phyloP scores from a whole-genome alignment of 257 asterid genomes.

The Ballota nigra region DNA sequence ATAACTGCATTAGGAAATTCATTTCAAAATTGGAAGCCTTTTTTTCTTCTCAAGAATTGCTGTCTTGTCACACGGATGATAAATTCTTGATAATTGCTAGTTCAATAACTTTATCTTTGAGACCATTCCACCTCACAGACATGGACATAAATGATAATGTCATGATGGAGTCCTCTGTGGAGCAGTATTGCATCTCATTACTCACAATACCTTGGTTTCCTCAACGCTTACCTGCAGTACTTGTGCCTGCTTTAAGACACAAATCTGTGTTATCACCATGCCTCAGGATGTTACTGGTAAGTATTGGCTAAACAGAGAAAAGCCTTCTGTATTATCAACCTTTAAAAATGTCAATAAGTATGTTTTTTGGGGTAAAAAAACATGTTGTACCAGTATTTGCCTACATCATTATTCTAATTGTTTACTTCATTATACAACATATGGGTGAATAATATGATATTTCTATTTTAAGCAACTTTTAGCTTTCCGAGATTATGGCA shows the following conservation, averaged over 20 bases:
- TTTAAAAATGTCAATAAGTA: conserved; percentile 8
- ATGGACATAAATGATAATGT: conserved; percentile 37
- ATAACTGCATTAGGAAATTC: conserved; percentile 62
- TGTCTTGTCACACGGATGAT: conserved; percentile 58
- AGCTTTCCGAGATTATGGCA: conserved; percentile 32
- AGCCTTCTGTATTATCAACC: conserved; percentile 10
- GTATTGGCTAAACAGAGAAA: conserved; percentile 33
- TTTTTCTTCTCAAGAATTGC: conserved; percentile 38
- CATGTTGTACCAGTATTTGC: neutral
- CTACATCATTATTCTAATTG: conserved; percentile 1
- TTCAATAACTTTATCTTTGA: conserved; percentile 77
- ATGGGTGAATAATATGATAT: conserved; percentile 10
- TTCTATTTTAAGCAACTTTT: conserved; percentile 15
- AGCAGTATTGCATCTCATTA: conserved; percentile 64
- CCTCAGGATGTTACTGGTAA: conserved; percentile 79
- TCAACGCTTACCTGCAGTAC: conserved; percentile 76
- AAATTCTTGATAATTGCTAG: conserved; percentile 73
- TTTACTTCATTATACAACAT: conserved; percentile 5
- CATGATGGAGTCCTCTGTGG: conserved; percentile 50
- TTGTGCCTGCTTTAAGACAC: conserved; percentile 90
- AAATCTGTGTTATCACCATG: conserved; percentile 75
- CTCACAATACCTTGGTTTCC: conserved; percentile 90
- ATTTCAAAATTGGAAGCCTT: conserved; percentile 57
- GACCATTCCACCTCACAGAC: conserved; percentile 69
- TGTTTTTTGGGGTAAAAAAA: neutral